Percentiles rank a stretch among this genome's conserved stretches.
Conservation (phyloP, 2,329 filamentous ascomycete species). For the Aspergillus sp. region DNA sequence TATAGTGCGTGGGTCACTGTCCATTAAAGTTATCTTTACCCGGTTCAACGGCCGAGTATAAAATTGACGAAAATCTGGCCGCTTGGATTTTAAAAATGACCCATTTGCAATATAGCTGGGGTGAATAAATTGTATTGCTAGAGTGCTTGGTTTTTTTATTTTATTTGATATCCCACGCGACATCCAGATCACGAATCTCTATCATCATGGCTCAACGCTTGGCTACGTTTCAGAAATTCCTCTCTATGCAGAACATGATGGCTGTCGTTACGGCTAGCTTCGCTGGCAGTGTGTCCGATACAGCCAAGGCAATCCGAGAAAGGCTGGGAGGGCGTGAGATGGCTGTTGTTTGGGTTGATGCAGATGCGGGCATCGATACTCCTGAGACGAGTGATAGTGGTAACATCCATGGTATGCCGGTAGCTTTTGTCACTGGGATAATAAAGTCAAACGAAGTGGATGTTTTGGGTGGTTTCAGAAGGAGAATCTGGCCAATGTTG, state of each 20-base stretch:
- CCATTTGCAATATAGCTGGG: too few species aligned
- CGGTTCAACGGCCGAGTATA: too few species aligned
- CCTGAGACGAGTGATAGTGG: slow-evolving; percentile 85
- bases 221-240: slow-evolving; percentile 66
- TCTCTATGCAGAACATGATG: slow-evolving; percentile 71
- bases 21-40: too few species aligned
- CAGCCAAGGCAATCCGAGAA: slow-evolving; percentile 80
- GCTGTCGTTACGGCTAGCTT: slow-evolving; percentile 94
- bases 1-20: too few species aligned
- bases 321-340: slow-evolving; percentile 69
- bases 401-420: slow-evolving; percentile 97
- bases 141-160: too few species aligned
- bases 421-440: slow-evolving; percentile 83
- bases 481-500: slow-evolving; percentile 54
- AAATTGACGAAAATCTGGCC: too few species aligned
- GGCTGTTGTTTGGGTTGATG: slow-evolving; percentile 97
- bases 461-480: slow-evolving; percentile 86
- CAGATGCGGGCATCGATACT: slow-evolving; percentile 95
- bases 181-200: too few species aligned
- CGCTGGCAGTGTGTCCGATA: slow-evolving; percentile 85
- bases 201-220: slow-evolving; percentile 51
- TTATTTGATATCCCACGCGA: too few species aligned
- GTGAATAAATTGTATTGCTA: too few species aligned
- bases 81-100: too few species aligned
- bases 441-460: slow-evolving; percentile 70